Evolutionary conservation across 169 alveolate species (phyloP).

Genomic region (Fabrea salina): DNA sequence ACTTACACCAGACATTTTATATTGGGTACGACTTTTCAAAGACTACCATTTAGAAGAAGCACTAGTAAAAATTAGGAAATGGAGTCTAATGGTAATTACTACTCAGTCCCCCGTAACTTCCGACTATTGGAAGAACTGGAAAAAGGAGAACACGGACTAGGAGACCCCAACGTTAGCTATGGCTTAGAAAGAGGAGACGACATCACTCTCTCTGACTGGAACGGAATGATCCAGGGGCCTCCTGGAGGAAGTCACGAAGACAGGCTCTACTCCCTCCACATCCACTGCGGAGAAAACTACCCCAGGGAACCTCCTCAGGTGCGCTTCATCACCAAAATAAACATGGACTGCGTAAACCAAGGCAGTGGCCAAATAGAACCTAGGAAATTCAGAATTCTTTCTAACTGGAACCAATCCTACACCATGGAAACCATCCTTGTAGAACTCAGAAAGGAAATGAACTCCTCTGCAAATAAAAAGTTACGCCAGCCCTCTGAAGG

Average conservation of each 20-base stretch:
- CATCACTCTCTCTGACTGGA: conserved; percentile 58
- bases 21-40: no score
- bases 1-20: no score
- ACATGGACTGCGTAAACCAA: conserved; percentile 63
- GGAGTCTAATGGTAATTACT: no score
- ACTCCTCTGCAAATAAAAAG: conserved; percentile 33
- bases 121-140: conserved; percentile 72
- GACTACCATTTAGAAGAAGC: no score
- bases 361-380: conserved; percentile 48
- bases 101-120: conserved; percentile 72
- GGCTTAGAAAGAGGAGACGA: conserved; percentile 58
- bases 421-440: conserved; percentile 45
- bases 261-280: conserved; percentile 52
- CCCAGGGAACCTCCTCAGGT: conserved; percentile 67
- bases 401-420: conserved; percentile 33
- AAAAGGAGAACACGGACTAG: conserved; percentile 66
- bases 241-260: conserved; percentile 56
- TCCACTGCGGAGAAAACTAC: conserved; percentile 60
- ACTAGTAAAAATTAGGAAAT: no score
- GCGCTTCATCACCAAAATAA: conserved; percentile 52
- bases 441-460: conserved; percentile 52
- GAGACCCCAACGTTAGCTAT: conserved; percentile 60
- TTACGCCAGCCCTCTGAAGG: conserved; percentile 56
- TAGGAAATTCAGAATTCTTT: conserved; percentile 29
- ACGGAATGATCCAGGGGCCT: conserved; percentile 69